These are phyloP conservation scores for Monascus purpureus DNA, from an alignment of 495 filamentous ascomycete species.

Conservation along the genomic window DNA sequence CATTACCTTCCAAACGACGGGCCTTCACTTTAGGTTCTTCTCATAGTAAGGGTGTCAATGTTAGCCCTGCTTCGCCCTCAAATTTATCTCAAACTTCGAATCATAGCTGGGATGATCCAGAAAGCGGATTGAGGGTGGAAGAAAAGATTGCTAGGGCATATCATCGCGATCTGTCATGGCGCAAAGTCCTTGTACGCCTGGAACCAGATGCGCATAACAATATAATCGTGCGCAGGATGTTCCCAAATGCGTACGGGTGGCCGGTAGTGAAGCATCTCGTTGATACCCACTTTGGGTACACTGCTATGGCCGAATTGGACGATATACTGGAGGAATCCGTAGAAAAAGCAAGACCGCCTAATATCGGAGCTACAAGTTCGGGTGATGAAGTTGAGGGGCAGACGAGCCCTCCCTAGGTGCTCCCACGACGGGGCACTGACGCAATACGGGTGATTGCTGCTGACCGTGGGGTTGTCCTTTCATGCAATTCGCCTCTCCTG, in stretches of 20 bases:
- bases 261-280: conserved; percentile 87
- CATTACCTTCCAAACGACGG: conserved; percentile 47
- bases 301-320: conserved; percentile 38
- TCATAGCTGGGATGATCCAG: conserved; percentile 10
- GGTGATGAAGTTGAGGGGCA: conserved; percentile 35
- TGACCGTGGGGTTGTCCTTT: too few relatives aligned
- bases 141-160: conserved; percentile 96
- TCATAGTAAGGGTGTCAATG: conserved; percentile 23
- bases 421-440: too few relatives aligned
- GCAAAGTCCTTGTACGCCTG: conserved; percentile 87
- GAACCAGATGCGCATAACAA: conserved; percentile 99
- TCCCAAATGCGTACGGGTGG: conserved; percentile 96
- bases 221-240: conserved; percentile 88
- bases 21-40: conserved; percentile 25
- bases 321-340: conserved; percentile 40
- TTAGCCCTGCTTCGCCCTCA: conserved; percentile 3
- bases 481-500: too few relatives aligned
- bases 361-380: conserved; percentile 16
- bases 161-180: conserved; percentile 79
- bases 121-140: conserved; percentile 66
- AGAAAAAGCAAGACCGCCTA: conserved; percentile 35
- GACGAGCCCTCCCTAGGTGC: conserved; percentile 5
- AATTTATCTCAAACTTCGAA: conserved; percentile 6
- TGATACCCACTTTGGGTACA: conserved; percentile 79
- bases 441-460: too few relatives aligned